Conservation (phyloP, 177 flowering plant species). For the Telopea speciosissima region DNA sequence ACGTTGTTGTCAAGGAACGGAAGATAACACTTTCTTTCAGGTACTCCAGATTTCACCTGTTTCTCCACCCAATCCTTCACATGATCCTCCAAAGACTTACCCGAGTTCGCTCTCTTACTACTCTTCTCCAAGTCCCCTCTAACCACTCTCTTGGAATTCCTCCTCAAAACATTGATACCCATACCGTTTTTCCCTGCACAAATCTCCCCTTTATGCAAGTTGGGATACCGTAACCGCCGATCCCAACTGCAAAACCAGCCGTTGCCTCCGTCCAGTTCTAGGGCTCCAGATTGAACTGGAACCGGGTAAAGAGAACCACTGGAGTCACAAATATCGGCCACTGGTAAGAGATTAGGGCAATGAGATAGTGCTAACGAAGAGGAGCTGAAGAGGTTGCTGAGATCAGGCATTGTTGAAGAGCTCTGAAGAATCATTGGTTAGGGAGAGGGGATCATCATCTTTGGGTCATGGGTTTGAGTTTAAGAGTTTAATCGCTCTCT, state of each 20-base stretch:
- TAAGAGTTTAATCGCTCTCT: too few relatives aligned
- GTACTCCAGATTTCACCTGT: constrained; percentile 11
- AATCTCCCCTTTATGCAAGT: constrained; percentile 1
- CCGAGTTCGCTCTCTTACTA: background rate
- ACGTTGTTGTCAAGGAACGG: constrained; percentile 10
- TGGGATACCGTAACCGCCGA: constrained; percentile 4
- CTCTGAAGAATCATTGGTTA: background rate
- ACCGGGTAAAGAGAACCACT: background rate
- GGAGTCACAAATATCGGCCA: constrained; percentile 12
- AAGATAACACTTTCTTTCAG: constrained; percentile 8
- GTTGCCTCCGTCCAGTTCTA: background rate
- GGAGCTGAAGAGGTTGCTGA: constrained; percentile 13
- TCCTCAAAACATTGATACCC: constrained; percentile 3
- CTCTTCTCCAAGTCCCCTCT: background rate
- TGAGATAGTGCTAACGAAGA: constrained; percentile 10
- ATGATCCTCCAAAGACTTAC: constrained; percentile 9
- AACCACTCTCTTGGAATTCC: background rate
- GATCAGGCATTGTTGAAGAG: constrained; percentile 23
- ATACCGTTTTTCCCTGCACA: constrained; percentile 4
- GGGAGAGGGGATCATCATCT: constrained; percentile 5
- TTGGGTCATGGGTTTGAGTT: background rate
- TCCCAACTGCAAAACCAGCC: constrained; percentile 7
- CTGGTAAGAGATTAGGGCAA: constrained; percentile 16
- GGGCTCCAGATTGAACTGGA: constrained; percentile 1
- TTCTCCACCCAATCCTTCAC: constrained; percentile 10